A percentile compares a stretch with the other conserved stretches of the same genome.
phyloP scores from a whole-genome alignment of 2,329 filamentous ascomycete species.

The Alternaria conjuncta region DNA sequence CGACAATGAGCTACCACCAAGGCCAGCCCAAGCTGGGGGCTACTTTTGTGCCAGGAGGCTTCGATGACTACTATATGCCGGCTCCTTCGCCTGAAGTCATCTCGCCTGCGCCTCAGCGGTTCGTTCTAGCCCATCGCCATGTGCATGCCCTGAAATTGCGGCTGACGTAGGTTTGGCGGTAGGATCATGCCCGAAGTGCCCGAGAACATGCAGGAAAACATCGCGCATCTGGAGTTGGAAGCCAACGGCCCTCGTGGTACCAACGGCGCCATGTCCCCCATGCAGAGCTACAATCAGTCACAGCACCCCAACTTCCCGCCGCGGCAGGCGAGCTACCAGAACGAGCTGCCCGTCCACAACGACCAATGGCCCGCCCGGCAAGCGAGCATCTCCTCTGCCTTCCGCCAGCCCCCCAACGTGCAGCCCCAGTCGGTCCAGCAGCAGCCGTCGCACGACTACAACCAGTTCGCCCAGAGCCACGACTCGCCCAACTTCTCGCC shows the following conservation, averaged over 20 bases:
- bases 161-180: conserved; percentile 43
- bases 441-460: conserved; percentile 47
- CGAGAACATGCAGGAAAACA: conserved; percentile 93
- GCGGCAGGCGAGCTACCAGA: conserved; percentile 39
- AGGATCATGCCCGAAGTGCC: conserved; percentile 96
- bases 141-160: conserved; percentile 28
- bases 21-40: conserved; percentile 53
- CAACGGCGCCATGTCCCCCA: conserved; percentile 38
- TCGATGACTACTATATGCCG: conserved; percentile 72
- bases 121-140: conserved; percentile 41
- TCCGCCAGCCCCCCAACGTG: conserved; percentile 46
- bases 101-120: conserved; percentile 74
- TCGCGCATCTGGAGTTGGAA: conserved; percentile 88
- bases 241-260: conserved; percentile 58
- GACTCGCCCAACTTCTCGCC: conserved; percentile 83
- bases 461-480: conserved; percentile 47
- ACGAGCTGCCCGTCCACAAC: conserved; percentile 26
- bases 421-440: conserved; percentile 36
- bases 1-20: conserved; percentile 48
- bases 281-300: conserved; percentile 36
- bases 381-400: conserved; percentile 46
- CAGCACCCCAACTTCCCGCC: conserved; percentile 38
- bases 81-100: conserved; percentile 65
- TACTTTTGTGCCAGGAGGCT: conserved; percentile 71
- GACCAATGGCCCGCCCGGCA: conserved; percentile 42